Evolutionary conservation across 2,329 filamentous ascomycete genomes (phyloP), one percentile per base, ranked within the genome.

Genomic region (Coniochaeta sp.): DNA sequence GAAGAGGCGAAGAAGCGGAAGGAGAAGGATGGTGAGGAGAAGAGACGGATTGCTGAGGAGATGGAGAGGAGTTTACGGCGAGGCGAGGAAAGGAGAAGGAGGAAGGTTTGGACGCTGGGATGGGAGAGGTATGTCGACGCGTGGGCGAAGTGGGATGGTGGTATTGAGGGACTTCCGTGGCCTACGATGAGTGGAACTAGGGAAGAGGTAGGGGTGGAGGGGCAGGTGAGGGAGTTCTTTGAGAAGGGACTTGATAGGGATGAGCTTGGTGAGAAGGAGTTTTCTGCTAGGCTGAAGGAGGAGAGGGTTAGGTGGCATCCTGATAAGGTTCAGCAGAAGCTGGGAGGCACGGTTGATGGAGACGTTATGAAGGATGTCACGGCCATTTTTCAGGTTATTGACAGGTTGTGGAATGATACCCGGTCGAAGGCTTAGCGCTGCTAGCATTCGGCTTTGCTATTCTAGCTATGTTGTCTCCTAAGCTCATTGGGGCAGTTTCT

Each of bases 281-380:
- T 76, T 49, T 64, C 74, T 18, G 68, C 72, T 7, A 71, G 67
- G 53, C 74, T 97, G 50, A 96, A 95, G 68, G 73, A 82, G 5
- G 94, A 99, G 72, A 82, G 94, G 49, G 85, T 97, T 16, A 79
- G 91, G 14, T 99, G 94, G 94, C 94, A 99, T 72, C 94, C 94
- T 4, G 94, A 99, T 71, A 99, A 97, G 75, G 87, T 97, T 51
- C 90, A 96, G 73, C 94, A 96, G 71, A 82, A 84, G 50, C 85
- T 95, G 54, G 89, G 90, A 3, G 82, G 80, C 0, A 72, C 81
- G 53, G 82, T 95, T 48, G 86, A 91, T 47, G 77, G 82, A 22
- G 77, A 77, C 3, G 82, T 88, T 3, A 85, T 95, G 77, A 83
- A 82, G 63, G 78, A 83, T 51, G 88, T 96, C 38, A 99, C 92